Conservation (phyloP, 2,329 filamentous ascomycete species). For the Fusarium armeniacum region DNA sequence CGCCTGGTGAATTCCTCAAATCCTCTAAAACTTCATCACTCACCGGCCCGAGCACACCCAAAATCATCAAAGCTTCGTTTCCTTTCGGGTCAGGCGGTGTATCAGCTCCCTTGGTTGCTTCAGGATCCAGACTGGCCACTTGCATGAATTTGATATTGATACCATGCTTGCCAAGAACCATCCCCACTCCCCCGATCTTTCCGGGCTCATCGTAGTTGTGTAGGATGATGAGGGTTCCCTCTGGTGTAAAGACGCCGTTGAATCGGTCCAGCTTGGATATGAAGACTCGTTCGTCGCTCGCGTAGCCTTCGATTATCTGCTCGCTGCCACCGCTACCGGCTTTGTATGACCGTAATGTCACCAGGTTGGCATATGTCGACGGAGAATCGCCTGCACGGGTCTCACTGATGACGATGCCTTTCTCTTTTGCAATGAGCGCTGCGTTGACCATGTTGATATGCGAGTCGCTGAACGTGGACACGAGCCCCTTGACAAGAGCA, state of each 20-base stretch:
- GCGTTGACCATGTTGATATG: constrained; percentile 89
- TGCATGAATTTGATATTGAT: constrained; percentile 88
- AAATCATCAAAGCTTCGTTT: constrained; percentile 85
- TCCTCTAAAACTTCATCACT: constrained; percentile 68
- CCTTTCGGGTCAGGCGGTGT: constrained; percentile 51
- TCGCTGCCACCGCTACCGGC: constrained; percentile 51
- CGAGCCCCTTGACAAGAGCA: constrained; percentile 81
- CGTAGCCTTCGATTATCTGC: constrained; percentile 74
- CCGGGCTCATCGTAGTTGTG: constrained; percentile 86
- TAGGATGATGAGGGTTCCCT: constrained; percentile 81
- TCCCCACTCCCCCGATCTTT: constrained; percentile 85
- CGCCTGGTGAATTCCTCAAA: too few species aligned
- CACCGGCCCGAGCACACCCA: constrained; percentile 78
- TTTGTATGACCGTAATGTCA: constrained; percentile 73
- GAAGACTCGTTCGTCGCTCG: constrained; percentile 72
- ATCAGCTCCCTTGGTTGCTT: constrained; percentile 42
- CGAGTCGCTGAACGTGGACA: constrained; percentile 75
- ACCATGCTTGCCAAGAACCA: constrained; percentile 74
- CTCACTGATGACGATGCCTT: constrained; percentile 83
- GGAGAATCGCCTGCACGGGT: constrained; percentile 75
- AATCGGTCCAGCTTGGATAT: constrained; percentile 83
- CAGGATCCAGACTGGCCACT: constrained; percentile 68
- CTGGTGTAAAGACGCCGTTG: constrained; percentile 78
- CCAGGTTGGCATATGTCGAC: constrained; percentile 76
- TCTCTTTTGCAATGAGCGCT: constrained; percentile 79